Base-by-base conservation (phyloP, 345 rosid genomes). In the Gossypium anomalum region DNA sequence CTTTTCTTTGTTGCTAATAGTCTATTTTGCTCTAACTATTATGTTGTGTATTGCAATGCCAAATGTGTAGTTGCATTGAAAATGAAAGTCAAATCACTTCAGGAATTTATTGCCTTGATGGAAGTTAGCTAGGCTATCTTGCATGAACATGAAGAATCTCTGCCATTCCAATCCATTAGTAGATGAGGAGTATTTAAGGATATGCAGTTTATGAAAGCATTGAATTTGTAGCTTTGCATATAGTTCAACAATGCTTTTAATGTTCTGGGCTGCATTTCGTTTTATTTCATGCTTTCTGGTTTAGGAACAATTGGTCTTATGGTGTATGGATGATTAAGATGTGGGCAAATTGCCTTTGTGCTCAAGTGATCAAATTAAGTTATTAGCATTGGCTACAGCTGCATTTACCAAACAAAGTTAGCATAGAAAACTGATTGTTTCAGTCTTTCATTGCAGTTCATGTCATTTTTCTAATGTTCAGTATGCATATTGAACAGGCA, bases 401-500 rank as follows among this genome's bases (percentile, higher is more conserved):
- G 20, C 20, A 51, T 51, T 20, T 34, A 22, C 22, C 34, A 20
- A 45, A 9, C 34, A 45, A 44, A 66, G 23, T 20, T 17, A 38
- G 70, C 53, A 20, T 45, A 66, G 25, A 45, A 53, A 22, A 67
- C 55, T 67, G 22, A 59, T 27, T 27, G 23, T 71, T 56, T 1
- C 34, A 19, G 74, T 29, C 19, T 56, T 71, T 71, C 74, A 16
- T 55, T 71, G 11, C 7, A 34, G 51, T 71, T 41, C n/a, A 56
- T 38, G 51, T 63, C 55, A 29, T 55, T 25, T 57, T 10, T 61
- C 56, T 70, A 29, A 58, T 74, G 47, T 52, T 76, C 15, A 10
- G 60, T 55, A 10, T 87, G 71, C 19, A 55, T 53, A 27, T 63
- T 80, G 70, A 73, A 77, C 96, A 95, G 99, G 97, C 97, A 14